These are phyloP conservation scores for Boletus pseudo-olivaceus DNA, from an alignment of 768 basidiomycete species.

Conservation along the genomic window DNA sequence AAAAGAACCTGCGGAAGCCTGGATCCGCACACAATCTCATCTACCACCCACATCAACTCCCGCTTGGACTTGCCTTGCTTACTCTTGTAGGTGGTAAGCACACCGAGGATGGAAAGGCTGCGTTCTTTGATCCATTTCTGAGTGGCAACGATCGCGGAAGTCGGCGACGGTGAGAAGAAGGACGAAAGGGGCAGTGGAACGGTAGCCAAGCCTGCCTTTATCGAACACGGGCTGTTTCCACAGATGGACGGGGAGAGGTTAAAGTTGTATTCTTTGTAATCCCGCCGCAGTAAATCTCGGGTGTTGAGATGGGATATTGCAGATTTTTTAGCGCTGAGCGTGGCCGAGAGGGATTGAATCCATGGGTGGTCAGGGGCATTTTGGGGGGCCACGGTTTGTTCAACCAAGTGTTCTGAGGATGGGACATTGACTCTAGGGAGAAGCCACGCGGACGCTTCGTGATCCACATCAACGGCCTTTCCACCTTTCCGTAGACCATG, in stretches of 20 bases:
- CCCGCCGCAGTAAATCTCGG: constrained; percentile 82
- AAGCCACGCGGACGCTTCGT: constrained; percentile 61
- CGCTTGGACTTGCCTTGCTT: constrained; percentile 57
- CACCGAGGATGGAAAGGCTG: constrained; percentile 64
- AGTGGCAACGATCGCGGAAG: constrained; percentile 15
- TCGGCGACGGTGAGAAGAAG: constrained; percentile 33
- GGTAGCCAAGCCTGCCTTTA: constrained; percentile 76
- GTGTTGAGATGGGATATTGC: constrained; percentile 65
- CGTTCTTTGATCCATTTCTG: constrained; percentile 65
- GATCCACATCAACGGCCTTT: constrained; percentile 69
- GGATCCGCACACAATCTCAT: constrained; percentile 30
- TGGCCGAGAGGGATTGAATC: constrained; percentile 51
- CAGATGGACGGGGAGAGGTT: constrained; percentile 34
- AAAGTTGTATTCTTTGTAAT: constrained; percentile 86
- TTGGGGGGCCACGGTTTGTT: constrained; percentile 10
- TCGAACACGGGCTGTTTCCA: constrained; percentile 27
- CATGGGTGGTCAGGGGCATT: constrained; percentile 37
- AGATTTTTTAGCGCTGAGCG: constrained; percentile 48
- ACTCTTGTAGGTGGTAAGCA: constrained; percentile 69
- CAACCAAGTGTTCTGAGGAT: constrained; percentile 9
- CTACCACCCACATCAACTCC: constrained; percentile 66
- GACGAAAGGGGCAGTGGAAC: constrained; percentile 66
- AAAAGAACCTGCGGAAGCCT: constrained; percentile 45
- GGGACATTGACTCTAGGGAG: constrained; percentile 51
- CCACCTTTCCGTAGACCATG: constrained; percentile 71